Evolutionary conservation across 345 rosid species (phyloP).

Genomic region (Murraya paniculata): DNA sequence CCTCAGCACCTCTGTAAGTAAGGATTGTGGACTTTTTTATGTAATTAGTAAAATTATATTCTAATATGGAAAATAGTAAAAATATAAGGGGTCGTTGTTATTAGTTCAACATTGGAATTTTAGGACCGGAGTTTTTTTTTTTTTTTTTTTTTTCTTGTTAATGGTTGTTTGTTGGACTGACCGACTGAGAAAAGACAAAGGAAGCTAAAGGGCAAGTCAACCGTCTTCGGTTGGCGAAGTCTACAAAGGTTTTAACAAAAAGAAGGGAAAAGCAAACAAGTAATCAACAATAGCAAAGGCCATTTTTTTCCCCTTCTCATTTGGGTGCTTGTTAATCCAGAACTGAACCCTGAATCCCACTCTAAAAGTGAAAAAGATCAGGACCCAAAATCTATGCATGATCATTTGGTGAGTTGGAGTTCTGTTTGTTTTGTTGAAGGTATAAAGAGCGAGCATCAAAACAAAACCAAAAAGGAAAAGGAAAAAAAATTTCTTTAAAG

Average conservation of each 20-base stretch:
- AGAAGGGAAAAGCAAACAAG: not conserved
- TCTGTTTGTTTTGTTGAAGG: not conserved
- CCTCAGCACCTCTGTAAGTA: too few species aligned
- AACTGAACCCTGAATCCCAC: not conserved
- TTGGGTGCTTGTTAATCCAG: not conserved
- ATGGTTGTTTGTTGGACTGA: not conserved
- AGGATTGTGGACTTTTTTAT: not conserved
- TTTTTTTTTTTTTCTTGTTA: not conserved
- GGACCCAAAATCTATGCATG: not conserved
- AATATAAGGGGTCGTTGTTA: not conserved
- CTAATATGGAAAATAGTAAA: too few species aligned
- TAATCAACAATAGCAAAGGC: not conserved
- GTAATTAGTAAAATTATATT: too few species aligned
- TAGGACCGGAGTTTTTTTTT: not conserved
- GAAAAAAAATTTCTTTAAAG: not conserved
- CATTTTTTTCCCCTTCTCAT: not conserved
- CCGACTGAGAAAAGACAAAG: conserved; percentile 9
- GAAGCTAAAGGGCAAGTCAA: conserved; percentile 25
- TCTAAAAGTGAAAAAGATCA: not conserved
- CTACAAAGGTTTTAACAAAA: conserved; percentile 23
- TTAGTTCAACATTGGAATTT: too few species aligned
- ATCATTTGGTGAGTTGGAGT: not conserved
- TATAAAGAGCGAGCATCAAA: not conserved
- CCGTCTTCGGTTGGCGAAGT: conserved; percentile 26
- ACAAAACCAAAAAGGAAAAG: not conserved